A percentile compares a stretch with the other conserved stretches of the same genome.
Conservation (phyloP, 495 filamentous ascomycete species). For the Hapsidospora chrysogenum region DNA sequence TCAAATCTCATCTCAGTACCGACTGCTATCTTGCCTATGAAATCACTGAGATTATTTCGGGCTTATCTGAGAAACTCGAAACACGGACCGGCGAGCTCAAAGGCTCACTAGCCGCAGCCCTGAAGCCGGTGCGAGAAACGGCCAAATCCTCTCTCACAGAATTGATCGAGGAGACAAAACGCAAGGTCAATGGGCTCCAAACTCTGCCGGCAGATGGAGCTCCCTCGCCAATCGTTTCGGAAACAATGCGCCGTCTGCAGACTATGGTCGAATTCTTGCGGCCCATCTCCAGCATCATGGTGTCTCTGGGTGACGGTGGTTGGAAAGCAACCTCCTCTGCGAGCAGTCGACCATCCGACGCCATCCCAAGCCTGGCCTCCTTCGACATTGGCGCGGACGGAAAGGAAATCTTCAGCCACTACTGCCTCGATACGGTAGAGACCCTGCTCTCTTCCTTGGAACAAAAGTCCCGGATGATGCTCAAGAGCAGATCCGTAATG, state of each 20-base stretch:
- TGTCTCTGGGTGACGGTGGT: conserved; percentile 82
- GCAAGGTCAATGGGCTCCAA: conserved; percentile 40
- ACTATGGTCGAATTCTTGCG: conserved; percentile 74
- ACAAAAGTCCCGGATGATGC: conserved; percentile 48
- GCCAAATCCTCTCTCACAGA: conserved; percentile 72
- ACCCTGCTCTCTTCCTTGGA: conserved; percentile 64
- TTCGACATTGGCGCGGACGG: conserved; percentile 88
- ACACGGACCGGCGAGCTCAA: conserved; percentile 74
- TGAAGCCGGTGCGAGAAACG: conserved; percentile 82
- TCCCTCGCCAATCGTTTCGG: conserved; percentile 57
- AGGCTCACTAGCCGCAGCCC: conserved; percentile 59
- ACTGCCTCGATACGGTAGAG: conserved; percentile 73
- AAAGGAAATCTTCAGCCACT: conserved; percentile 71
- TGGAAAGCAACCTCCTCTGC: conserved; percentile 44
- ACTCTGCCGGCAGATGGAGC: conserved; percentile 67
- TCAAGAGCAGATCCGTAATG: conserved; percentile 60
- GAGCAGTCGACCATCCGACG: conserved; percentile 37
- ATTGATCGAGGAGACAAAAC: conserved; percentile 74
- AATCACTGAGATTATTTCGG: conserved; percentile 80
- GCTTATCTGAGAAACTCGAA: conserved; percentile 64
- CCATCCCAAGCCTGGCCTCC: conserved; percentile 50
- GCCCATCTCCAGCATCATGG: conserved; percentile 78
- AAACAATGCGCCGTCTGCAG: conserved; percentile 75
- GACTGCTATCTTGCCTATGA: conserved; percentile 96
- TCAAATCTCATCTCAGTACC: conserved; percentile 69